Evolutionary conservation across 208 protist species (phyloP).

Genomic region (Hexamita inflata): DNA sequence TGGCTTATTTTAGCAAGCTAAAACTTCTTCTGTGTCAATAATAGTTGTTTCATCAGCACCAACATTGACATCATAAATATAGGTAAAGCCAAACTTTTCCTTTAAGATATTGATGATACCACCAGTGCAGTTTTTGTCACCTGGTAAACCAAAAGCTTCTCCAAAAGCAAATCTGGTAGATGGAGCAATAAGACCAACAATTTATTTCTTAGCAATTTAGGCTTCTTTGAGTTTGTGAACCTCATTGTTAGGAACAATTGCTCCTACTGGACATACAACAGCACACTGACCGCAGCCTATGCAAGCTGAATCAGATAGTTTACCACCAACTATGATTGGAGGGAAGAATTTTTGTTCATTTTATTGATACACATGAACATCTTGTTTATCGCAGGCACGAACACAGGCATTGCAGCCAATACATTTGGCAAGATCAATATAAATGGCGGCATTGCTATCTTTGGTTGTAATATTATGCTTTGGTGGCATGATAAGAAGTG

Average conservation of each 20-base stretch:
- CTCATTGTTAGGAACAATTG: constrained; percentile 39
- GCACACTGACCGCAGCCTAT: constrained; percentile 53
- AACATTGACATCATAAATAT: constrained; percentile 42
- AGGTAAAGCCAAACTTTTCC: constrained; percentile 33
- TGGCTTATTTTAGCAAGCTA: constrained; percentile 21
- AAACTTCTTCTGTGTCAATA: constrained; percentile 9
- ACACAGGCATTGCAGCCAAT: constrained; percentile 17
- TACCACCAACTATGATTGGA: neutral
- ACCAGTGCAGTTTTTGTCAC: neutral
- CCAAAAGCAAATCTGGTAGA: constrained; percentile 29
- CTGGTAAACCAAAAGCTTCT: constrained; percentile 19
- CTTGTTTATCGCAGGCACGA: constrained; percentile 8
- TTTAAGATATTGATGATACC: neutral
- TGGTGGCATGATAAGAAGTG: too few species aligned
- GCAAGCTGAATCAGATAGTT: constrained; percentile 39
- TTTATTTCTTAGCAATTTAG: neutral
- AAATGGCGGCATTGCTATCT: neutral
- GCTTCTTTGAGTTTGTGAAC: constrained; percentile 11
- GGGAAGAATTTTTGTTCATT: constrained; percentile 9
- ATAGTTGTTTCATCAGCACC: constrained; percentile 40
- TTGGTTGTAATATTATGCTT: neutral
- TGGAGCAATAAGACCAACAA: constrained; percentile 31
- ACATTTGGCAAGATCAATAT: neutral
- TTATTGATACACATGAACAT: neutral
- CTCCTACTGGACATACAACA: constrained; percentile 43